Percentiles rank a stretch among this genome's conserved stretches.
Evolutionary conservation across 257 asterid species (phyloP).

Genomic region (Cordia subcordata): DNA sequence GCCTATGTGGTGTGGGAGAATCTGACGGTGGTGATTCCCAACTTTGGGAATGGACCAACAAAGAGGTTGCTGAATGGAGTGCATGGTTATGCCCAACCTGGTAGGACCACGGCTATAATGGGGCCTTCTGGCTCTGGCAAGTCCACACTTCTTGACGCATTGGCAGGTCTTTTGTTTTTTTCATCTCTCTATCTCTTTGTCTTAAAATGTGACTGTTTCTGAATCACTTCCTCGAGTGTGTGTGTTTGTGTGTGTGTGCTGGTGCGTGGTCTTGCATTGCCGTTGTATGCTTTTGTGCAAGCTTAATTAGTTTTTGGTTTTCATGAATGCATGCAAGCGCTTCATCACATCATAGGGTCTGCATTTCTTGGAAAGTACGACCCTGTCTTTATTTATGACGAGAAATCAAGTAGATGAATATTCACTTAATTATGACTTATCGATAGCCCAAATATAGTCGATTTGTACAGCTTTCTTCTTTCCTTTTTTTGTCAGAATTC

Average conservation of each 20-base stretch:
- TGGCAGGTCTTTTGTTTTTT: constrained; percentile 74
- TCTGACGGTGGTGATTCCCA: constrained; percentile 62
- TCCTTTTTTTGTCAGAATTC: too few species aligned
- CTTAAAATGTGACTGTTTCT: too few species aligned
- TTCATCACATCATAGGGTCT: background rate
- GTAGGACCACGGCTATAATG: constrained; percentile 82
- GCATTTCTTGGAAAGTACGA: background rate
- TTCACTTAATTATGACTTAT: background rate
- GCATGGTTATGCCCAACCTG: constrained; percentile 74
- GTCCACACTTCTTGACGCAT: constrained; percentile 75
- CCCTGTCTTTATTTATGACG: background rate
- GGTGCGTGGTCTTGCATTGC: too few species aligned
- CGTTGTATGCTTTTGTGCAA: too few species aligned
- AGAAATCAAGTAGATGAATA: background rate
- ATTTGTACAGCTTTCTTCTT: too few species aligned
- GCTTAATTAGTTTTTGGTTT: too few species aligned
- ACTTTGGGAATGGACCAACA: constrained; percentile 61
- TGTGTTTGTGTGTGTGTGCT: too few species aligned
- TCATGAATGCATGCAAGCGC: too few species aligned
- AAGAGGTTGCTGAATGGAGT: constrained; percentile 57
- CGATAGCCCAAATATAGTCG: background rate
- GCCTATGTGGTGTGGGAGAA: constrained; percentile 72
- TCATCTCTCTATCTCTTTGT: constrained; percentile 1
- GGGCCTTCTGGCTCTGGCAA: constrained; percentile 98
- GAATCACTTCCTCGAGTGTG: too few species aligned